Base-by-base conservation (phyloP, 441 rosid genomes). In the Euphorbia schlechtendalii region DNA sequence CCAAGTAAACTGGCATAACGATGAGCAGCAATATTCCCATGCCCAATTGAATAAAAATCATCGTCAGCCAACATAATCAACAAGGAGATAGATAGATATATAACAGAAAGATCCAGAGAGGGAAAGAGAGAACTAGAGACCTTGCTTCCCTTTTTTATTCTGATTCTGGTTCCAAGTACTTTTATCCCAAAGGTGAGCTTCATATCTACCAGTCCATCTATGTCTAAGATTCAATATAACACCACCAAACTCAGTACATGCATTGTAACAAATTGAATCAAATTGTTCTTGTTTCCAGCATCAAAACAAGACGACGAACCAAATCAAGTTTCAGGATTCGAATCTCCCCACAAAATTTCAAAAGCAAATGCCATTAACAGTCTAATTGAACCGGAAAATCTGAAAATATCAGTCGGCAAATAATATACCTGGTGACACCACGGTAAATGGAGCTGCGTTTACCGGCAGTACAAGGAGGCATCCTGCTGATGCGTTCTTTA, bases 151-250 rank as follows among this genome's bases (percentile, higher is more conserved):
- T 73, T 86, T 89, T 79, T 92, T 92, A 79, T 84, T 90, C 76
- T 92, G 96, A 74, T 83, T 80, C 75, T 80, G 81, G 70, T 92
- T 92, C 96, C 98, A 92, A 4, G 94, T 87, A 71, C 78, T 82
- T 78, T 88, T 92, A 67, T 92, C 97, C 98, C 97, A 92, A 21
- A 92, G 92, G 64, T 92, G 98, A 62, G 98, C 98, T 64, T 92
- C 98, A 61, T 80, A 92, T 71, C 97, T 82, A 59, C 97, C 97
- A 38, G 96, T 92, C 96, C 98, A 90, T 77, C 97, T 82, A 71
- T 90, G 98, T 76, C 97, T 92, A 72, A 55, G 57, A 71, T 65
- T 71, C 22, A 54, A 72, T 34, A 24, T 18, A 65, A 21, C 34
- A 41, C 14, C 22, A 17, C 21, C 32, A 64, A 38, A 52, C 4